Percentiles rank a stretch among this genome's conserved stretches.
These are phyloP conservation scores for Anthracocystis panici-leucophaei DNA, from an alignment of 1,284 basidiomycete species.

Conservation along the genomic window DNA sequence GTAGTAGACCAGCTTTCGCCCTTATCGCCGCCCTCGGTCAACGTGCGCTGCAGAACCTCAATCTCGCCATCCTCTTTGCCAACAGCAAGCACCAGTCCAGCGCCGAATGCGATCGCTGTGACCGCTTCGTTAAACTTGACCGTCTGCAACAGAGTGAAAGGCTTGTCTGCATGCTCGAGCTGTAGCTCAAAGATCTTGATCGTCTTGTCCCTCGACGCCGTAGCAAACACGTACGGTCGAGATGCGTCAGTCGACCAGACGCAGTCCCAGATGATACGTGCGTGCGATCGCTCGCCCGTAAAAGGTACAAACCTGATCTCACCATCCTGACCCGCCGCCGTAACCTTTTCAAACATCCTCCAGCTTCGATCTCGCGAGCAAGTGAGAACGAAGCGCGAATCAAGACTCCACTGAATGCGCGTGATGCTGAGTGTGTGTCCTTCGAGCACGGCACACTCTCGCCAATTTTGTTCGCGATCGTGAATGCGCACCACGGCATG, in stretches of 20 bases:
- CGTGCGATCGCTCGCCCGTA: conserved; percentile 80
- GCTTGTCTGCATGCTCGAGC: conserved; percentile 20
- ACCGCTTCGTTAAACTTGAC: conserved; percentile 50
- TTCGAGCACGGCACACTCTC: conserved; percentile 76
- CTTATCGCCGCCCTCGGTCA: background rate
- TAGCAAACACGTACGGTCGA: conserved; percentile 78
- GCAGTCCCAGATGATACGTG: conserved; percentile 95
- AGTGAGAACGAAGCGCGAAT: conserved; percentile 82
- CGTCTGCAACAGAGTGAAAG: conserved; percentile 37
- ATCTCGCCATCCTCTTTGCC: conserved; percentile 96
- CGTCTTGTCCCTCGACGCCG: conserved; percentile 95
- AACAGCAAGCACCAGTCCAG: conserved; percentile 77
- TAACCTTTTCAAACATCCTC: conserved; percentile 78
- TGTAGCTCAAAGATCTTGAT: conserved; percentile 71
- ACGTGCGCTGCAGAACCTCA: conserved; percentile 72
- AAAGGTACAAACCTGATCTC: conserved; percentile 39
- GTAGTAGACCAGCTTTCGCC: conserved; percentile 26
- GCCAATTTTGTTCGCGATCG: conserved; percentile 77
- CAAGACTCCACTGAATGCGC: conserved; percentile 85
- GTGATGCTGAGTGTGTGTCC: conserved; percentile 93
- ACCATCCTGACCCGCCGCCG: background rate
- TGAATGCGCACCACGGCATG: conserved; percentile 91
- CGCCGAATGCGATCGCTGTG: conserved; percentile 50
- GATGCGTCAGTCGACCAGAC: conserved; percentile 77
- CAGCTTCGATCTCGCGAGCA: conserved; percentile 93